Base-by-base conservation (phyloP, 495 filamentous ascomycete genomes). In the Talaromyces nanjingensis region DNA sequence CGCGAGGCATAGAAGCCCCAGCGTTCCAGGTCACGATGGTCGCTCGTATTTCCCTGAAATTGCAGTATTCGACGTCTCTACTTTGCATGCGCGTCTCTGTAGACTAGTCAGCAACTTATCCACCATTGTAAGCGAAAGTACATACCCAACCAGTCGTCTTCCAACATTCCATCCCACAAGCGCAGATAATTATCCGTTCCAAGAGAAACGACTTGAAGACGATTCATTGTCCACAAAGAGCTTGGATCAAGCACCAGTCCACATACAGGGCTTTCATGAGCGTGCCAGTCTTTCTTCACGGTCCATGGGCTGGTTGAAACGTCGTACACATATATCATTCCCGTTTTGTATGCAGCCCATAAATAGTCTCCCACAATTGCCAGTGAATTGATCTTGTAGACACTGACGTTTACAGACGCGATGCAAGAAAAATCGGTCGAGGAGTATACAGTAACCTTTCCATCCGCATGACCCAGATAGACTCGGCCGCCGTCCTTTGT, bases 241-340 rank as follows among this genome's bases (percentile, higher is more conserved):
- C 91, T 90, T 4, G 81, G 80, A 72, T 98, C 94, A 12, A 89
- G 85, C 56, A 89, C 77, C 18, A 98, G 84, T 57, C 84, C 84
- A 47, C 87, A 83, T 3, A 96, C 88, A 14, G 92, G 89, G 63
- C 88, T 89, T 25, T 89, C 87, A 73, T 97, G 93, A 33, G 92
- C 93, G 65, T 86, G 84, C 93, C 93, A 98, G 67, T 97, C 92
- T 75, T 98, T 98, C 77, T 88, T 88, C 14, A 93, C 87, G 6
- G 78, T 83, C 94, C 94, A 98, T 0, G 96, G 94, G 37, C 84
- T 87, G 25, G 85, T 83, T 7, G 74, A 83, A 31, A 91, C 89
- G 70, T 98, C 93, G 71, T 97, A 98, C 12, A 98, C 89, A 65
- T 91, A 92, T 31, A 96, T 86, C 86, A 89, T 96, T n/a, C 94